These are phyloP conservation scores for Ceriops zippeliana DNA, from an alignment of 345 rosid genomes.

Conservation along the genomic window DNA sequence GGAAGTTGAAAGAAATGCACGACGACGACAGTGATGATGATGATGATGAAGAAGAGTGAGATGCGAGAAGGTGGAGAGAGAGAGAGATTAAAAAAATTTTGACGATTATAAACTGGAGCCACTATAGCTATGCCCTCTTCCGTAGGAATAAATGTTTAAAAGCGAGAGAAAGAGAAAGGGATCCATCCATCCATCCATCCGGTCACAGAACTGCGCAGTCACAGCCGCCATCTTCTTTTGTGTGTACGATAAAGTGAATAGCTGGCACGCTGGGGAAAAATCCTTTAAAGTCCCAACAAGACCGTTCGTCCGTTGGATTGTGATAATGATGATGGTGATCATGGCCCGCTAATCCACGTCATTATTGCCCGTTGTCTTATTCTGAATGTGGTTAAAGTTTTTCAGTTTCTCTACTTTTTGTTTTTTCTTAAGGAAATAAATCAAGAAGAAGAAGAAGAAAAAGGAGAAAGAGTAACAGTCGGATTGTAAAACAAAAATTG, in stretches of 20 bases:
- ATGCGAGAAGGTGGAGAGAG: background rate
- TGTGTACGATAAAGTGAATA: background rate
- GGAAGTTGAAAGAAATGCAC: too few species aligned
- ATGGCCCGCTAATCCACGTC: constrained; percentile 19
- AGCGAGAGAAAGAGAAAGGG: background rate
- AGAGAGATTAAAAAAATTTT: constrained; percentile 4
- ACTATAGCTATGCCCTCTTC: constrained; percentile 28
- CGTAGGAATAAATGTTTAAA: constrained; percentile 19
- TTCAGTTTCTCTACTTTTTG: background rate
- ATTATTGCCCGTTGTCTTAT: constrained; percentile 4
- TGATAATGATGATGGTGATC: constrained; percentile 7
- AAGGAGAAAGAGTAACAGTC: background rate
- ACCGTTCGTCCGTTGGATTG: constrained; percentile 11
- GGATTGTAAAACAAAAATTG: background rate
- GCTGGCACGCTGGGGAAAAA: background rate
- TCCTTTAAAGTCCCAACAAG: constrained; percentile 7
- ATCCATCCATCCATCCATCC: background rate
- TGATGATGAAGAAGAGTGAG: background rate
- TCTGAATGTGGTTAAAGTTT: background rate
- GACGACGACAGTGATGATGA: background rate
- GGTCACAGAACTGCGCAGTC: constrained; percentile 51
- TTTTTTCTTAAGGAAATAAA: too few species aligned
- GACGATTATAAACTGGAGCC: constrained; percentile 49
- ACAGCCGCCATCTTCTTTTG: constrained; percentile 62
- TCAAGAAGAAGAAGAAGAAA: background rate